Base-by-base conservation (phyloP, 805 yeast species). In the Schwanniomyces occidentalis region DNA sequence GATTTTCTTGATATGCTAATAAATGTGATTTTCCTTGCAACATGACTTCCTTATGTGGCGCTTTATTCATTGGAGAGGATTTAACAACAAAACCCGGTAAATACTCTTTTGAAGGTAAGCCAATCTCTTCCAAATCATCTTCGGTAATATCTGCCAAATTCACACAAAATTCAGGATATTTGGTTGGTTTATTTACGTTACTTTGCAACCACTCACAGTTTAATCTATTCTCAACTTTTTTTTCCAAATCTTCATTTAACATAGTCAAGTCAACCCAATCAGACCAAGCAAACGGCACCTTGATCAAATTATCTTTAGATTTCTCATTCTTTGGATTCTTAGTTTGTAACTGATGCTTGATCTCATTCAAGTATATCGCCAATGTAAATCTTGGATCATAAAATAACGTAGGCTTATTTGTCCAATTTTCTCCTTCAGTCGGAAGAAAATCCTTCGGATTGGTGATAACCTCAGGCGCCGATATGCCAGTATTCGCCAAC, bases 301-400 rank as follows among this genome's bases (percentile, higher is more conserved):
- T 14, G 17, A 49, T 30, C 18, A 35, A 25, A 28, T 42, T 34
- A 36, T 45, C 50, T 32, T 40, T 30, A 18, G 32, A 19, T 28
- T 43, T 49, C 16, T 34, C 35, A 12, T 44, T 43, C 12, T 38
- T 30, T 5, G 38, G 41, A 12, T 47, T 40, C n/a, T 45, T 34
- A 2, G 42, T 28, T 20, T 42, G n/a, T 15, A 47, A 24, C 24
- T 48, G 60, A 20, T 51, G 35, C 30, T 48, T 51, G 13, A 78
- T 57, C 36, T 73, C 59, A 37, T 67, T 53, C 23, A 76, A 39
- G 49, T 71, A 72, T 8, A 46, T 72, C 0, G 80, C 56, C 43
- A 71, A 59, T 0, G 81, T 69, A 40, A 77, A 58, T 23, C 82
- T 53, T 10, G 83, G 83, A 41, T 78, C 84, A 40, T 62, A 68